Conservation (phyloP, 768 basidiomycete genomes). For the Hortiboletus campestris region DNA sequence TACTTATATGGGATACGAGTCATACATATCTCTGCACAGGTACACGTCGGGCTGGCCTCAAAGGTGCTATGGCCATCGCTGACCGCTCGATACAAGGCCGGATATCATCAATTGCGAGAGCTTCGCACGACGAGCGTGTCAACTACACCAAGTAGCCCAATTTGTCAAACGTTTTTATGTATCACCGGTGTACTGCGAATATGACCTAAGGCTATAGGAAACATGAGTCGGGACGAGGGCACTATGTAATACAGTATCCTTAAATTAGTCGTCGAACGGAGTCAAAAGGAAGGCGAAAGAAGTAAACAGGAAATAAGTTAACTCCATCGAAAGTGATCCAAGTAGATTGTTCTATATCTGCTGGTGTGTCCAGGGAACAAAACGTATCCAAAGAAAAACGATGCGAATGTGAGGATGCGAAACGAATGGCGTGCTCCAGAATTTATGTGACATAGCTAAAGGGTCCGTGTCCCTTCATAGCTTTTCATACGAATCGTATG, state of each 20-base stretch:
- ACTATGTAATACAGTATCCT: not conserved
- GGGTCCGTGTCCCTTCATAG: not conserved
- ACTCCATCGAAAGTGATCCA: not conserved
- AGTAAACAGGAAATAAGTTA: not conserved
- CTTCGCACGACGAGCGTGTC: too few relatives aligned
- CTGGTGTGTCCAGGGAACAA: not conserved
- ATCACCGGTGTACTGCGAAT: too few relatives aligned
- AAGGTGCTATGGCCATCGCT: too few relatives aligned
- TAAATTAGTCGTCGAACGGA: not conserved
- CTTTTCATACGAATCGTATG: constrained; percentile 4
- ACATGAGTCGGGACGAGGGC: not conserved
- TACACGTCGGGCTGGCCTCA: too few relatives aligned
- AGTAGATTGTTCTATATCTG: not conserved
- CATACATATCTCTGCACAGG: too few relatives aligned
- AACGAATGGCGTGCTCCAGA: not conserved
- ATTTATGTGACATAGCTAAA: not conserved
- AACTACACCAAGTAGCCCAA: not conserved
- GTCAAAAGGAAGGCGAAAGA: not conserved
- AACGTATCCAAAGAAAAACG: not conserved
- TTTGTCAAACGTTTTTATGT: not conserved
- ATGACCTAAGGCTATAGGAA: not conserved
- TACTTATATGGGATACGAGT: too few relatives aligned
- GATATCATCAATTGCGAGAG: too few relatives aligned
- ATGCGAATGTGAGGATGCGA: not conserved
- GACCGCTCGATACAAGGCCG: too few relatives aligned